Evolutionary conservation across 257 asterid genomes (phyloP), one percentile per base, ranked within the genome.

Genomic region (Lycium ferocissimum): DNA sequence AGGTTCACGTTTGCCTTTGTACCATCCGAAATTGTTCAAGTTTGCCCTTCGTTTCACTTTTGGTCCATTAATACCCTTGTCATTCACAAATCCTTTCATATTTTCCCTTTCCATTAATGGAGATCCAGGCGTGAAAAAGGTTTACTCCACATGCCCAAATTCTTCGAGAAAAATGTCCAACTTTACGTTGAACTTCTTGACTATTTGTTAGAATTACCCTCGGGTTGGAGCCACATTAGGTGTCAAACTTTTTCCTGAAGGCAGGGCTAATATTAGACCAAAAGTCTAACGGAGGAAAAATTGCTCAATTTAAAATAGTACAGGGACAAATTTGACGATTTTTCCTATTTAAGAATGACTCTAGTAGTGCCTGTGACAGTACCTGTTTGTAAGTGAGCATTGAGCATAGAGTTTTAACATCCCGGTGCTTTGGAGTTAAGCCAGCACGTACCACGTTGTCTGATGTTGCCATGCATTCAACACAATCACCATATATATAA

Each of bases 321-420:
- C 33, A 38, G 1, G 17, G 54, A 38, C 54, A 70, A 70, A 70
- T 70, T 70, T 40, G 54, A 40, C 26, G 15, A 1, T 70, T 70
- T 37, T 14, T 38, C 8, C 4, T 8, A 7, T 70, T 70, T 18
- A 40, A 49, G 43, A 75, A 75, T 75, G 9, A 75, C 40, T 12
- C n/a, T 22, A 75, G 18, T 49, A 22, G 62, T 75, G 45, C 26
- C 81, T 75, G 18, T 22, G 57, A 49, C 81, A 26, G 85, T 85
- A 97, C 99, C 98, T 94, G 99, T 87, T 91, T 95, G 94, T 95
- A 97, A 15, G 99, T 95, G 85, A 95, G 99, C 99, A 97, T 97
- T 80, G 98, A 92, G 85, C 99, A 95, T 10, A 97, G 96, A 66
- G 94, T 95, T 72, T 86, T 87, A 78, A 95, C 97, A 86, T 97